Evolutionary conservation across 331 rosid genomes (phyloP), one percentile per base, ranked within the genome.

Genomic region (Prunus yedoensis): DNA sequence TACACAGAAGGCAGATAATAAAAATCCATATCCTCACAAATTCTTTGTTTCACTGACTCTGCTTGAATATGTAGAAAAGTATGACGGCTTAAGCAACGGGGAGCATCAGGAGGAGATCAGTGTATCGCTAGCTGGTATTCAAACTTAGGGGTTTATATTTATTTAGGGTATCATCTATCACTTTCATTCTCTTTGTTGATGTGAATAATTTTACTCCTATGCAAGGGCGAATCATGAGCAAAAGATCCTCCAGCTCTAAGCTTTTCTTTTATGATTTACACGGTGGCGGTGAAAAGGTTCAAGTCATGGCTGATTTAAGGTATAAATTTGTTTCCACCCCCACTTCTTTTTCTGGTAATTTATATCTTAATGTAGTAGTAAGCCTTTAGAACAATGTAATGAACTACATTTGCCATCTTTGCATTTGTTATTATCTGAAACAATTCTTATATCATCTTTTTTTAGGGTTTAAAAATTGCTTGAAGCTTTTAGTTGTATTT

Each of bases 221-320:
- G 47, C 58, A 43, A 90, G 97, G 96, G 52, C 88, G 90, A 53
- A 90, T 94, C 76, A 91, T 91, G 97, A 85, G 87, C 83, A 94
- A 94, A 70, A 85, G 97, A 0, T 64, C 98, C 3, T 91, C 97
- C 50, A 84, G 92, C 43, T 83, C 91, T 4, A 94, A 90, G 83
- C 89, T 94, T 28, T 83, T 89, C 77, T 94, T 94, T 73, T 94
- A 94, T 82, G 98, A 91, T 46, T 84, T 91, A 47, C 89, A 90
- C 66, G 93, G 91, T 63, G 70, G 59, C 20, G 53, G 90, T 72
- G 82, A 35, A 69, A 94, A 94, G 77, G 94, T 91, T 57, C 98
- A 94, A 86, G 96, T 94, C 68, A 91, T 94, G 96, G 88, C 96
- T 21, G 97, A 91, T 87, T 91, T 90, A 46, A 91, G 97, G 98